phyloP scores from a whole-genome alignment of 257 asterid species.

The Rubia yunnanensis region DNA sequence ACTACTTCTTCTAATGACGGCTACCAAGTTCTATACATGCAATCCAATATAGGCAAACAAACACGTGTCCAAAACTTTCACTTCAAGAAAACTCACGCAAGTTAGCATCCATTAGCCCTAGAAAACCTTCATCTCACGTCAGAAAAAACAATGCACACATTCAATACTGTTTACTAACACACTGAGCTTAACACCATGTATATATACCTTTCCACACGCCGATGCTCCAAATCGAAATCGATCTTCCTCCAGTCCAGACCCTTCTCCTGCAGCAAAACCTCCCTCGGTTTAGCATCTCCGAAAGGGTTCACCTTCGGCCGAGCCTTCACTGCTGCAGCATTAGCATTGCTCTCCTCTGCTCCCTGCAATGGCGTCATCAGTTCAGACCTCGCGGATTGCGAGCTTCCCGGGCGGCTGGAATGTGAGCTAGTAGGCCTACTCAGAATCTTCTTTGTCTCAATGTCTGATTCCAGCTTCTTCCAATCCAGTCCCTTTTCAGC shows the following conservation, averaged over 20 bases:
- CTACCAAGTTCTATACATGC: background rate
- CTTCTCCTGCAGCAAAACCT: slow-evolving; percentile 83
- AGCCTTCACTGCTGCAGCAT: slow-evolving; percentile 33
- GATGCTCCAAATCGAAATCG: slow-evolving; percentile 78
- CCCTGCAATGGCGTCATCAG: slow-evolving; percentile 28
- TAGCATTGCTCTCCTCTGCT: slow-evolving; percentile 18
- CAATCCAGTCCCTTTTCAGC: slow-evolving; percentile 96
- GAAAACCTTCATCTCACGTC: background rate
- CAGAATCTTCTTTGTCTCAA: slow-evolving; percentile 50
- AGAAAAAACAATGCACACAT: background rate
- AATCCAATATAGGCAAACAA: background rate
- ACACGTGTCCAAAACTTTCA: background rate
- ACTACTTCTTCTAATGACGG: background rate
- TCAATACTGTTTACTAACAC: too few species aligned
- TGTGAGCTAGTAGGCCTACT: slow-evolving; percentile 85
- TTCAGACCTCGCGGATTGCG: slow-evolving; percentile 55
- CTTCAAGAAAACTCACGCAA: background rate
- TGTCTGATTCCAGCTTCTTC: slow-evolving; percentile 72
- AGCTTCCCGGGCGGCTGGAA: slow-evolving; percentile 77
- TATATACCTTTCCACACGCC: slow-evolving; percentile 59
- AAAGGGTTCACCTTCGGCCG: slow-evolving; percentile 86
- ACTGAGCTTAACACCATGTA: background rate
- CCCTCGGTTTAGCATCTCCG: slow-evolving; percentile 97
- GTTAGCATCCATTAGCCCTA: background rate
- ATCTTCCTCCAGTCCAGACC: slow-evolving; percentile 96